Evolutionary conservation across 257 asterid species (phyloP), one percentile per base, ranked within the genome.

Genomic region (Jacaranda copaia): DNA sequence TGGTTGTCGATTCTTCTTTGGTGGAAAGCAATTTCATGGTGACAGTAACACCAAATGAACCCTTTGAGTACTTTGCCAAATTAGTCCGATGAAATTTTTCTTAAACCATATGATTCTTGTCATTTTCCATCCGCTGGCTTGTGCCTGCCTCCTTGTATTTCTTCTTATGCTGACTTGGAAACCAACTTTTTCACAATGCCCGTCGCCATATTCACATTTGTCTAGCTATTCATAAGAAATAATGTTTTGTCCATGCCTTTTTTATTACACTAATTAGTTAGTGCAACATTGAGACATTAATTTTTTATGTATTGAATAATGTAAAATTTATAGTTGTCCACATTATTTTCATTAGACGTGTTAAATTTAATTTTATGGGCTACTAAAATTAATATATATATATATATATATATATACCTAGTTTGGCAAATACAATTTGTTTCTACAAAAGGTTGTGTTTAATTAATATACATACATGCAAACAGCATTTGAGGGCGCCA

Each of bases 121-220:
- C 77, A 69, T 58, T 70, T 77, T 70, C 81, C 45, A 70, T 11
- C 42, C n/a, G n/a, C n/a, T n/a, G n/a, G n/a, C n/a, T n/a, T n/a
- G n/a, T n/a, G n/a, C n/a, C n/a, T n/a, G n/a, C n/a, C n/a, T n/a
- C n/a, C n/a, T n/a, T n/a, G 49, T 55, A 56, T 16, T 38, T 39
- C 25, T 45, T 40, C 25, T 45, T 40, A 46, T 4, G 18, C 20
- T 5, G 18, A 15, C 18, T 53, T 53, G 59, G 59, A 53, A 25
- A 18, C 59, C 63, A 20, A 19, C 63, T 57, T 20, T 8, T 57
- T 20, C 20, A n/a, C 5, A 57, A 2, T 15, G 15, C n/a, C n/a
- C n/a, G n/a, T 4, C 14, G 53, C 15, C 15, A 12, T n/a, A n/a
- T n/a, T 48, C 12, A 53, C 25, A 13, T 3, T 59, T 59, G 13